Evolutionary conservation across 768 basidiomycete species (phyloP).

Genomic region (Postia placenta): DNA sequence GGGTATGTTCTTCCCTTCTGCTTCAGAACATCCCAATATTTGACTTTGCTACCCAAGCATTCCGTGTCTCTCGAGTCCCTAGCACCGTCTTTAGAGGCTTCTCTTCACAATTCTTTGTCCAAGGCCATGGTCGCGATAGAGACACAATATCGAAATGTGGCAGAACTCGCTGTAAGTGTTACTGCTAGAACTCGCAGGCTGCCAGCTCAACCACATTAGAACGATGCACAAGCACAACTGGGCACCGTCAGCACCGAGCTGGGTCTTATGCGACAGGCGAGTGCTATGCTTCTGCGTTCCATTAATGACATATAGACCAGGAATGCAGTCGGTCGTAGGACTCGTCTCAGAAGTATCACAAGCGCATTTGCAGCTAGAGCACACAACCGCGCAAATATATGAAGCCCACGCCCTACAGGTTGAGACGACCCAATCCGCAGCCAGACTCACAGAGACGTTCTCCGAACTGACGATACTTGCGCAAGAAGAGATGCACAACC

Average conservation of each 20-base stretch:
- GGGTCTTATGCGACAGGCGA: slow-evolving; percentile 3
- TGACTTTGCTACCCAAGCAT: background rate
- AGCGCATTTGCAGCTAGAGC: slow-evolving; percentile 26
- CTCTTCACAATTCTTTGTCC: too few relatives aligned
- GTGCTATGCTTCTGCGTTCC: background rate
- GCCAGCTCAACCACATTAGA: background rate
- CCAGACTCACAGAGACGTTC: slow-evolving; percentile 30
- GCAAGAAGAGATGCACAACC: slow-evolving; percentile 37
- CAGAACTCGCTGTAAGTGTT: background rate
- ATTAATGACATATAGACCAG: background rate
- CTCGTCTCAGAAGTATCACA: slow-evolving; percentile 6
- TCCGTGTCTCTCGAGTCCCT: background rate
- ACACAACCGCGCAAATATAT: slow-evolving; percentile 26
- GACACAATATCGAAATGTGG: background rate
- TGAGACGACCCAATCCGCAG: slow-evolving; percentile 30
- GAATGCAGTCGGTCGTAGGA: background rate
- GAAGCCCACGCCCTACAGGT: slow-evolving; percentile 30
- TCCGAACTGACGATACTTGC: slow-evolving; percentile 33
- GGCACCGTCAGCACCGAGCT: slow-evolving; percentile 1
- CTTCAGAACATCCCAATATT: background rate
- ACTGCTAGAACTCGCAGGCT: background rate
- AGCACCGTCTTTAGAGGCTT: background rate
- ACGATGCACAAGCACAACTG: background rate
- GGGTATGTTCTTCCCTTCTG: background rate
- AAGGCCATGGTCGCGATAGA: background rate